These are phyloP conservation scores for Vitis riparia DNA, from an alignment of 164 flowering plant species.

Conservation along the genomic window DNA sequence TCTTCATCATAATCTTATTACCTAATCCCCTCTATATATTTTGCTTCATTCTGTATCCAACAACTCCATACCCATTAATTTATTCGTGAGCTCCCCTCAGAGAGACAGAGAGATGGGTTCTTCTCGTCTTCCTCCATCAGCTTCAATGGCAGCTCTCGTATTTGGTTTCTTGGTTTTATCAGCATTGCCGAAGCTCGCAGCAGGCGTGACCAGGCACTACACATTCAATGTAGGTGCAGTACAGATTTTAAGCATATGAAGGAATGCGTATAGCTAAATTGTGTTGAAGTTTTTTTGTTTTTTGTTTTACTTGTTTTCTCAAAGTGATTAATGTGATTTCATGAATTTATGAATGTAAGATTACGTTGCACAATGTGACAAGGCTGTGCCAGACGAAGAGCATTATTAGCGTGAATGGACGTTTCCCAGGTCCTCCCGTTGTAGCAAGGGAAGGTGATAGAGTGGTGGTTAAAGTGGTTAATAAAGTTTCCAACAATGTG, in stretches of 20 bases:
- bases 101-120: constrained; percentile 4
- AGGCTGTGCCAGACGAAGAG: constrained; percentile 36
- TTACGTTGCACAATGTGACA: constrained; percentile 32
- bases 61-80: neutral
- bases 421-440: constrained; percentile 41
- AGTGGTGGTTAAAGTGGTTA: constrained; percentile 35
- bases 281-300: too few relatives aligned
- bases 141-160: constrained; percentile 9
- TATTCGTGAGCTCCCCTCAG: neutral
- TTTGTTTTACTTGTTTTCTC: too few relatives aligned
- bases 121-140: neutral
- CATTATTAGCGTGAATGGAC: constrained; percentile 36
- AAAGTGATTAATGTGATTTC: too few relatives aligned
- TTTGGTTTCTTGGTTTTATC: neutral
- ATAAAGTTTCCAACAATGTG: constrained; percentile 36
- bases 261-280: too few relatives aligned
- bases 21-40: constrained; percentile 11
- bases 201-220: constrained; percentile 33
- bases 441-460: constrained; percentile 46
- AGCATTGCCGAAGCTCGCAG: constrained; percentile 14
- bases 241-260: neutral
- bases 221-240: constrained; percentile 35
- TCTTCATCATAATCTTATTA: neutral
- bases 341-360: constrained; percentile 5
- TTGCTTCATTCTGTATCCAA: neutral